Evolutionary conservation across 768 basidiomycete species (phyloP).

Genomic region (Pisolithus marmoratus): DNA sequence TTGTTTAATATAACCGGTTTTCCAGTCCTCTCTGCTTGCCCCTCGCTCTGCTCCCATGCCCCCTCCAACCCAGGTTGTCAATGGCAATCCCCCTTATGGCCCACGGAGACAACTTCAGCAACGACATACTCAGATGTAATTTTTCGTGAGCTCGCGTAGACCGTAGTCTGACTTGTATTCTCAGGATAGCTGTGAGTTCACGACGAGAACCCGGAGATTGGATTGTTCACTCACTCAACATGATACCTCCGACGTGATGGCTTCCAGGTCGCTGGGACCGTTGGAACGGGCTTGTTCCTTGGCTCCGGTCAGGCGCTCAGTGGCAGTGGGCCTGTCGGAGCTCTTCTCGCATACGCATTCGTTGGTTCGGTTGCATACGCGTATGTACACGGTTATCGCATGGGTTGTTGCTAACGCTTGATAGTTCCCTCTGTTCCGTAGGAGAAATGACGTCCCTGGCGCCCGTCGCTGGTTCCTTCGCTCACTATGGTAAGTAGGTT

Average conservation of each 20-base stretch:
- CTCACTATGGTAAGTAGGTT: constrained; percentile 50
- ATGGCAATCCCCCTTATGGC: not conserved
- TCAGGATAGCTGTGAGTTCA: no score
- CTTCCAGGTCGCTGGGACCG: constrained; percentile 36
- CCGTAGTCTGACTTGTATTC: not conserved
- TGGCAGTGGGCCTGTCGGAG: constrained; percentile 61
- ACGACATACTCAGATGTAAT: constrained; percentile 76
- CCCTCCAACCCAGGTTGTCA: no score
- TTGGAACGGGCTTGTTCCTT: constrained; percentile 70
- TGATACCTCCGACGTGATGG: not conserved
- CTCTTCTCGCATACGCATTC: constrained; percentile 55
- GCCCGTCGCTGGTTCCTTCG: constrained; percentile 74
- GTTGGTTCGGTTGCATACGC: constrained; percentile 65
- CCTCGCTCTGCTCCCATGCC: no score
- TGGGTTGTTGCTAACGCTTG: not conserved
- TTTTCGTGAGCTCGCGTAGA: constrained; percentile 1
- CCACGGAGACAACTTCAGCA: constrained; percentile 55
- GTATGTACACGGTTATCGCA: constrained; percentile 34
- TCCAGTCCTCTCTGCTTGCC: no score
- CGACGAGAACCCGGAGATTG: not conserved
- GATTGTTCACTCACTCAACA: not conserved
- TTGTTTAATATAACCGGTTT: no score
- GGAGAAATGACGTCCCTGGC: constrained; percentile 81
- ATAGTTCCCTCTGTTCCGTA: constrained; percentile 55
- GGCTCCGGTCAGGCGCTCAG: constrained; percentile 60